Percentiles rank a stretch among this genome's conserved stretches.
Conservation (phyloP, 306 rosid species). For the Argentina anserina region DNA sequence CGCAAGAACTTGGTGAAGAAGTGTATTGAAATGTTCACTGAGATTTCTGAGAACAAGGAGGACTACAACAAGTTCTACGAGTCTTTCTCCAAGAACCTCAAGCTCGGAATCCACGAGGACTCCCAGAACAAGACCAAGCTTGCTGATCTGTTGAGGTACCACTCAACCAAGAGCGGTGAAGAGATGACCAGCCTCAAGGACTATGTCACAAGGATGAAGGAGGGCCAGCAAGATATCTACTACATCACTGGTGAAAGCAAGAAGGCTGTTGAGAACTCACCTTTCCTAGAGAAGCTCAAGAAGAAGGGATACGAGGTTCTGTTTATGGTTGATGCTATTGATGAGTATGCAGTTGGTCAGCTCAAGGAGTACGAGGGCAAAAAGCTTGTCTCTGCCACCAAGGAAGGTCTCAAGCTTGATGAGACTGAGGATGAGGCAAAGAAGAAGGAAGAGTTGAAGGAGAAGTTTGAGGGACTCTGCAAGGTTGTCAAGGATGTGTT, state of each 20-base stretch:
- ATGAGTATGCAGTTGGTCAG: conserved; percentile 86
- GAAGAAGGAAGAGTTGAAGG: conserved; percentile 57
- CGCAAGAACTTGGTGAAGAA: conserved; percentile 88
- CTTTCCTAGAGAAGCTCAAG: conserved; percentile 85
- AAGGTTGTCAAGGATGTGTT: conserved; percentile 85
- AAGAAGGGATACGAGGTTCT: conserved; percentile 85
- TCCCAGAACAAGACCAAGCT: conserved; percentile 73
- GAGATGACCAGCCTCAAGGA: conserved; percentile 91
- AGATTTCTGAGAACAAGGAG: conserved; percentile 94
- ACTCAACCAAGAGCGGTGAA: conserved; percentile 88
- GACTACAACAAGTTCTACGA: conserved; percentile 88
- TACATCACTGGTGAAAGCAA: conserved; percentile 92
- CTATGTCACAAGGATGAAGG: conserved; percentile 96
- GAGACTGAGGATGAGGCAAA: conserved; percentile 83
- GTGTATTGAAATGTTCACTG: conserved; percentile 79
- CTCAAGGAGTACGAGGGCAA: conserved; percentile 93
- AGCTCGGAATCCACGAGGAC: conserved; percentile 85
- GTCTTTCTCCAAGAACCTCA: conserved; percentile 86
- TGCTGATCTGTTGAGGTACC: conserved; percentile 82
- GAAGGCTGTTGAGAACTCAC: conserved; percentile 92
- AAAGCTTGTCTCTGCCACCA: conserved; percentile 87
- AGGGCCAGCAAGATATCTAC: conserved; percentile 81
- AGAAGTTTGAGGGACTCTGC: conserved; percentile 78
- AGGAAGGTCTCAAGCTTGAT: conserved; percentile 83
- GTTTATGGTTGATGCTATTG: conserved; percentile 91